These are phyloP conservation scores for Magnusiomyces magnusii DNA, from an alignment of 1,139 yeast genomes.

Conservation along the genomic window DNA sequence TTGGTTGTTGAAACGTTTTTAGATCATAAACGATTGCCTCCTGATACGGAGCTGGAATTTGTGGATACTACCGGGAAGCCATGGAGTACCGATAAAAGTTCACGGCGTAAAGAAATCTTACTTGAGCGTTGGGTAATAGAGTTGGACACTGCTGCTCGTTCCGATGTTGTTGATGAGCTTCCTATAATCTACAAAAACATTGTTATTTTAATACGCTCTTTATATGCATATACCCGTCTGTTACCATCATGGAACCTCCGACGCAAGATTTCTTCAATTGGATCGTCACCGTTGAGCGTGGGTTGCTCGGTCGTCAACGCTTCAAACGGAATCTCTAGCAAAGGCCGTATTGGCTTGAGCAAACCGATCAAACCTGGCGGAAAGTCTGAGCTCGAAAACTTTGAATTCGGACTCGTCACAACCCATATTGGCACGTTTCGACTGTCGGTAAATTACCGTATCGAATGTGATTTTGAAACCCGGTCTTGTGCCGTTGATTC, in stretches of 20 bases:
- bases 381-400: conserved; percentile 51
- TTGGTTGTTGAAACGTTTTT: conserved; percentile 77
- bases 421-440: conserved; percentile 69
- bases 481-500: not conserved
- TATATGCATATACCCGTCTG: conserved; percentile 58
- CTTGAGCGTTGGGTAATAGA: conserved; percentile 90
- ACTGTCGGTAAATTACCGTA: conserved; percentile 72
- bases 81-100: conserved; percentile 48
- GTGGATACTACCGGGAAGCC: conserved; percentile 40
- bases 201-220: conserved; percentile 61
- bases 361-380: conserved; percentile 46
- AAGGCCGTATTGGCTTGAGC: conserved; percentile 78
- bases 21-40: conserved; percentile 55
- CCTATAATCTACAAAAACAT: conserved; percentile 71
- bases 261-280: conserved; percentile 36
- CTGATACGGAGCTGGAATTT: conserved; percentile 47
- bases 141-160: conserved; percentile 51
- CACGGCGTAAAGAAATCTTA: conserved; percentile 69
- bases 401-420: conserved; percentile 57
- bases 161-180: conserved; percentile 37
- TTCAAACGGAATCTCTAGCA: conserved; percentile 64
- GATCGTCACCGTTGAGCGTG: conserved; percentile 35
- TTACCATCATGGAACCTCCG: conserved; percentile 63
- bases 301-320: conserved; percentile 70
- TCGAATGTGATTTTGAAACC: conserved; percentile 51